Evolutionary conservation across 805 yeast genomes (phyloP).

Genomic region (Candida maltosa): DNA sequence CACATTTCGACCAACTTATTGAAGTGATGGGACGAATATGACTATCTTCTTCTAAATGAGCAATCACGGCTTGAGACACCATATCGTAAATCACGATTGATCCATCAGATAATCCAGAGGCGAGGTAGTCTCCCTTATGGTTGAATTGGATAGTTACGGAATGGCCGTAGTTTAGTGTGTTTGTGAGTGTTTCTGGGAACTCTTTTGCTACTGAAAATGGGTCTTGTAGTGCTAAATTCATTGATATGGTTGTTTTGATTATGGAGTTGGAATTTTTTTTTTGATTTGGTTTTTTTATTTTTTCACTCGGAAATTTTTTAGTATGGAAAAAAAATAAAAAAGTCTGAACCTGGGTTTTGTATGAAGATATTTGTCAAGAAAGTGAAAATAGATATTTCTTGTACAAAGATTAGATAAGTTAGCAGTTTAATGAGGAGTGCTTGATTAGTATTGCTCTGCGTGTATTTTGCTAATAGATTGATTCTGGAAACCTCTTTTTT

Average conservation of each 20-base stretch:
- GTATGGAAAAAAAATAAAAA: too few species aligned
- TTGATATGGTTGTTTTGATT: slow-evolving; percentile 15
- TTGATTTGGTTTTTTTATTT: not conserved
- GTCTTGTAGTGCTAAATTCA: slow-evolving; percentile 82
- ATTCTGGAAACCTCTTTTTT: too few species aligned
- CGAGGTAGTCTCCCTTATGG: slow-evolving; percentile 78
- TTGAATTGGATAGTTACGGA: slow-evolving; percentile 68
- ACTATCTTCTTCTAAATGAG: slow-evolving; percentile 46
- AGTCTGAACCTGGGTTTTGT: too few species aligned
- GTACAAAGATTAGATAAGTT: too few species aligned
- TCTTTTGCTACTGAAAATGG: slow-evolving; percentile 91
- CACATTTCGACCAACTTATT: slow-evolving; percentile 70
- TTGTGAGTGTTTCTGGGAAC: slow-evolving; percentile 80
- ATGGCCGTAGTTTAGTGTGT: slow-evolving; percentile 63
- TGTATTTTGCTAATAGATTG: too few species aligned
- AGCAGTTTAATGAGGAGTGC: too few species aligned
- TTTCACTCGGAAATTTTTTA: too few species aligned
- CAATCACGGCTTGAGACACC: slow-evolving; percentile 61
- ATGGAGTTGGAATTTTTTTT: not conserved
- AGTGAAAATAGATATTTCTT: too few species aligned
- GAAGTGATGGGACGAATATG: slow-evolving; percentile 76
- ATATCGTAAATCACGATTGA: slow-evolving; percentile 69
- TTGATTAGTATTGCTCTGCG: too few species aligned
- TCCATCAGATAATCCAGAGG: slow-evolving; percentile 77
- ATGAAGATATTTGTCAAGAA: too few species aligned